Evolutionary conservation across 1,139 yeast species (phyloP), one percentile per base, ranked within the genome.

Genomic region (Hansenula sp.): DNA sequence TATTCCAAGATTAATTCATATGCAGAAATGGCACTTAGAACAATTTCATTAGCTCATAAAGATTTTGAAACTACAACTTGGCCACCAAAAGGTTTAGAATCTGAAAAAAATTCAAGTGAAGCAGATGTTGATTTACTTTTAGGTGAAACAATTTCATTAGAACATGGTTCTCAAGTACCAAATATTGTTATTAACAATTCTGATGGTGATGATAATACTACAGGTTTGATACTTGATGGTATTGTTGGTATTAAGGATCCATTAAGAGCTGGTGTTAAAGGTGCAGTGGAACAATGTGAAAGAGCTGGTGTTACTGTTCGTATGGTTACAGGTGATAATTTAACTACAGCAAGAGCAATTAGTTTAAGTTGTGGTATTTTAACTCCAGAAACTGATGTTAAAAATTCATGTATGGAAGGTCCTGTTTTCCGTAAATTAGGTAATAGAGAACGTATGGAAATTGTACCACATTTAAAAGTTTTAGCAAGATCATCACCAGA

Each of bases 261-360:
- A 1, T 71, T 92, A 48, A 80, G 97, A 53, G 77, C 76, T 10
- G 97, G 97, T 47, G 97, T 92, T n/a, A 75, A 80, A 22, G 80
- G 83, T 41, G 95, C 98, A 1, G 96, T 92, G 18, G 69, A 72
- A 28, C 83, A 82, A 57, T 92, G 98, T 66, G 82, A 79, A 52
- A 70, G 70, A 32, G 97, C 98, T 1, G 97, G 98, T 42, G 97
- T 92, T 16, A 77, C 83, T 24, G 97, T 92, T 22, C 76, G 97
- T 54, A 92, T 92, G 98, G 97, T 92, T 38, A 92, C 98, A 20
- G 98, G 98, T 62, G 98, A 92, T 62, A 90, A 90, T 58, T 61
- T 90, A 45, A 69, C 78, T 38, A 92, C 98, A 7, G 98, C 98
- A 8, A 79, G 77, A 52, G 95, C 97, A 1, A 92, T 92, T 51